phyloP scores from a whole-genome alignment of 2,329 filamentous ascomycete genomes.

The Pseudogymnoascus sp. region DNA sequence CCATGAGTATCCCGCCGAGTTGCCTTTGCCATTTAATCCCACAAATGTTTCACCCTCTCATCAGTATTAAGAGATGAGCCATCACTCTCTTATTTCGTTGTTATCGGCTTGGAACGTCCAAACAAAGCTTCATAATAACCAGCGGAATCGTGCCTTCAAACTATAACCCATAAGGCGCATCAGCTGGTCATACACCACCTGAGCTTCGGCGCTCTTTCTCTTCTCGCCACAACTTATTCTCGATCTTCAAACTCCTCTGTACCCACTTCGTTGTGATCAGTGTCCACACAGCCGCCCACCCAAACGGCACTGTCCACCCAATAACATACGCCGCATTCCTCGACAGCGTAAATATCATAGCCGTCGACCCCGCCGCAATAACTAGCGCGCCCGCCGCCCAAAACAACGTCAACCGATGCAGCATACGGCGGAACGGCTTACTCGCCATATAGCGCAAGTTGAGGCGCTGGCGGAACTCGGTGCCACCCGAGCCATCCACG shows the following conservation, averaged over 20 bases:
- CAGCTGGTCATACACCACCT: neutral
- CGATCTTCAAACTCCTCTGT: slow-evolving; percentile 16
- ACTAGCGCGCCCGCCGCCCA: slow-evolving; percentile 31
- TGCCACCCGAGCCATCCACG: slow-evolving; percentile 44
- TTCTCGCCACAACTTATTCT: slow-evolving; percentile 18
- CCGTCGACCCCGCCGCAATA: neutral
- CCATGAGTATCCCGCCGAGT: too few species aligned
- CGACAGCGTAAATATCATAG: neutral
- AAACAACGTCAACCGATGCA: slow-evolving; percentile 42
- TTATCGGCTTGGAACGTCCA: too few species aligned
- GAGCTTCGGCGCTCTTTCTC: neutral
- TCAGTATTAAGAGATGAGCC: neutral
- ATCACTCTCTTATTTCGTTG: neutral
- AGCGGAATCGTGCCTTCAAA: neutral
- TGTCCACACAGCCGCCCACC: slow-evolving; percentile 14
- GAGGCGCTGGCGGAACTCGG: slow-evolving; percentile 41
- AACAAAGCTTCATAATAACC: neutral
- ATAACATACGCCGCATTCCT: slow-evolving; percentile 10
- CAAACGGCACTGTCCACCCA: slow-evolving; percentile 23
- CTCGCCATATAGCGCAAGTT: slow-evolving; percentile 44
- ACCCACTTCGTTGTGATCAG: slow-evolving; percentile 16
- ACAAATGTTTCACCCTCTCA: too few species aligned
- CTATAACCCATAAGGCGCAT: neutral
- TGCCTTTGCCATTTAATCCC: too few species aligned
- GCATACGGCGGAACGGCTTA: slow-evolving; percentile 43